Evolutionary conservation across 352 stramenopile genomes (phyloP).

Genomic region (Phytophthora boehmeriae): DNA sequence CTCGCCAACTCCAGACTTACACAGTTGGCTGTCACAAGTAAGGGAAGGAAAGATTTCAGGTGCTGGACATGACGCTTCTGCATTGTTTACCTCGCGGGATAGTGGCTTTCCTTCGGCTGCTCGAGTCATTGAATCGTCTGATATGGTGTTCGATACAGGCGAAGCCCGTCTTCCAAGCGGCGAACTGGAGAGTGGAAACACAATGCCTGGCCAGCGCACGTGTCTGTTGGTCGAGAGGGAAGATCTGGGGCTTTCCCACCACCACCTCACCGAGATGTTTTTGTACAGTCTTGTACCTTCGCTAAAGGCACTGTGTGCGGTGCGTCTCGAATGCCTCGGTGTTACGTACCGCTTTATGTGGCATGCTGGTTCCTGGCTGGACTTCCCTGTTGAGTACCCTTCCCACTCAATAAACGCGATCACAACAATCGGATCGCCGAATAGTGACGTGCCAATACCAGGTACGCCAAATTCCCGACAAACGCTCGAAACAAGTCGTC

Average conservation of each 20-base stretch:
- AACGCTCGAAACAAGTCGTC: conserved; percentile 29
- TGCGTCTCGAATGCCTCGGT: conserved; percentile 57
- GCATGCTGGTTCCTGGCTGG: conserved; percentile 63
- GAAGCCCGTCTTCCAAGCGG: conserved; percentile 28
- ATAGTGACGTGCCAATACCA: conserved; percentile 2
- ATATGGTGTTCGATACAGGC: conserved; percentile 50
- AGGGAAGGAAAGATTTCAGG: conserved; percentile 82
- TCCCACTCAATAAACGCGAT: conserved; percentile 13
- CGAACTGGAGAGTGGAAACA: conserved; percentile 10
- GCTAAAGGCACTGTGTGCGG: conserved; percentile 58
- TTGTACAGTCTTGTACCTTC: conserved; percentile 62
- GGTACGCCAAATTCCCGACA: conserved; percentile 34
- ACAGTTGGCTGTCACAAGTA: conserved; percentile 79
- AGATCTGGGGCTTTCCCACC: conserved; percentile 52
- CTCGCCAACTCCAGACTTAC: conserved; percentile 56
- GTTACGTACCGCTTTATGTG: conserved; percentile 62
- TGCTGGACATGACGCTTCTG: conserved; percentile 58
- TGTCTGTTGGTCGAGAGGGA: conserved; percentile 47
- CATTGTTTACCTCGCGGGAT: conserved; percentile 19
- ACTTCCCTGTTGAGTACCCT: conserved; percentile 58
- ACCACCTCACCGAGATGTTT: conserved; percentile 51
- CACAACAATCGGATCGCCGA: conserved; percentile 9
- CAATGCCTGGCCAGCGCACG: conserved; percentile 19
- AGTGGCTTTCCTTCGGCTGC: conserved; percentile 38
- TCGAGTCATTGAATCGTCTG: conserved; percentile 40